Evolutionary conservation across 108 stramenopile genomes (phyloP), one percentile per base, ranked within the genome.

Genomic region (Cyclotella choctawhatcheeana): DNA sequence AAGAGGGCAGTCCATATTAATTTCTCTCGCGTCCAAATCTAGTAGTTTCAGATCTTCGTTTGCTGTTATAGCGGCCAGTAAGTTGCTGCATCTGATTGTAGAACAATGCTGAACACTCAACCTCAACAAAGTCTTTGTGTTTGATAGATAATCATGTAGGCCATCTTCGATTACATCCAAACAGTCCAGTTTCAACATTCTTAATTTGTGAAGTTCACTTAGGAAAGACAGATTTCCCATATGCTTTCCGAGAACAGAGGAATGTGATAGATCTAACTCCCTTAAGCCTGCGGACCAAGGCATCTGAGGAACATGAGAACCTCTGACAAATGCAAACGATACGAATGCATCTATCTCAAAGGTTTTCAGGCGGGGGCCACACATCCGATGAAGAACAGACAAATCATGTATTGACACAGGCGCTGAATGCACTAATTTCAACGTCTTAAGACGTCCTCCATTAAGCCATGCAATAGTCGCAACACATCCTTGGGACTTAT

Each of bases 381-480:
- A 40, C 12, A 40, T 40, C 12, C 37, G 6, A 6, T 10, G 12
- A 6, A 40, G 37, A 40, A 40, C 37, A 40, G 6, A 10, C 6
- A 40, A 10, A 40, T 40, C 37, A 12, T 40, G 12, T 6, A 33
- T 6, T 1, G 51, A 34, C 5, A 37, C 17, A 22, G 13, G 17
- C 0, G 3, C 18, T 10, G 59, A 21, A 21, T 35, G 59, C 20
- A 12, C 3, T 27, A 60, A 44, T 25, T 60, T 14, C 10, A 69
- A 12, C 13, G 60, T 18, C 60, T 51, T 50, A 5, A 69, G 16
- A 18, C 40, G 58, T 7, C 69, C 69, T 37, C 26, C 40, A 60
- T 69, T 69, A 1, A 69, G 26, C 69, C 69, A 69, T 53, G 69
- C 29, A 16, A 69, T 69, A 12, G 40, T 29, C 21, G 69, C 69